Percentiles rank a stretch among this genome's conserved stretches.
Conservation (phyloP, 148 eudicot species). For the Camellia lanceoleosa region DNA sequence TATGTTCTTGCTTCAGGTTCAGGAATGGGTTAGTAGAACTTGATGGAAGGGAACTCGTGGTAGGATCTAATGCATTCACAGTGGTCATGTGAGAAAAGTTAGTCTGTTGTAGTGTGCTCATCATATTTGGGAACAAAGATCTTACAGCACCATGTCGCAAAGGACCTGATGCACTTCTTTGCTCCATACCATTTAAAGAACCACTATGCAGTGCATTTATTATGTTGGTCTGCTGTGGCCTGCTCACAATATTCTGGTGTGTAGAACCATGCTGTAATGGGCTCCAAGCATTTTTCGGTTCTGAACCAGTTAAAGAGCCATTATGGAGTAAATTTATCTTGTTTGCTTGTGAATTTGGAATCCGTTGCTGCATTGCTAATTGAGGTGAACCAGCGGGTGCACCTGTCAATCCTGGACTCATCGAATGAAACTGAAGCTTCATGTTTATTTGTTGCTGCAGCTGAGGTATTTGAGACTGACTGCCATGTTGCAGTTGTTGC, state of each 20-base stretch:
- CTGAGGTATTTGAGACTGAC: neutral
- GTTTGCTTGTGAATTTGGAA: neutral
- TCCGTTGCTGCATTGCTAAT: neutral
- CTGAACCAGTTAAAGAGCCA: neutral
- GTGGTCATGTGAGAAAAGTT: neutral
- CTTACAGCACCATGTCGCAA: neutral
- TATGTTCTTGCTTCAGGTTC: neutral
- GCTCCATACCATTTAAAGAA: neutral
- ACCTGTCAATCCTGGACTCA: neutral
- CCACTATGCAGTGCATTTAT: neutral
- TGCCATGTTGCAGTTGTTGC: neutral
- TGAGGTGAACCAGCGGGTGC: neutral
- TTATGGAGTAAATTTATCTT: neutral
- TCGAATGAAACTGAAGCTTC: neutral
- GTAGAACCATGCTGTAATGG: neutral
- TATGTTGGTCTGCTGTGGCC: neutral
- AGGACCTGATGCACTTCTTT: neutral
- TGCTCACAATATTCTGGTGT: neutral
- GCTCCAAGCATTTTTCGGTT: neutral
- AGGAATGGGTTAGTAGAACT: neutral
- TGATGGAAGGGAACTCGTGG: neutral
- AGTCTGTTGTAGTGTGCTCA: conserved; percentile 7
- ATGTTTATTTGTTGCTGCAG: neutral
- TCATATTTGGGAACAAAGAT: conserved; percentile 1
- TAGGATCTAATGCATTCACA: neutral